These are phyloP conservation scores for Coprinopsis strossmayeri DNA, from an alignment of 768 basidiomycete species.

Conservation along the genomic window DNA sequence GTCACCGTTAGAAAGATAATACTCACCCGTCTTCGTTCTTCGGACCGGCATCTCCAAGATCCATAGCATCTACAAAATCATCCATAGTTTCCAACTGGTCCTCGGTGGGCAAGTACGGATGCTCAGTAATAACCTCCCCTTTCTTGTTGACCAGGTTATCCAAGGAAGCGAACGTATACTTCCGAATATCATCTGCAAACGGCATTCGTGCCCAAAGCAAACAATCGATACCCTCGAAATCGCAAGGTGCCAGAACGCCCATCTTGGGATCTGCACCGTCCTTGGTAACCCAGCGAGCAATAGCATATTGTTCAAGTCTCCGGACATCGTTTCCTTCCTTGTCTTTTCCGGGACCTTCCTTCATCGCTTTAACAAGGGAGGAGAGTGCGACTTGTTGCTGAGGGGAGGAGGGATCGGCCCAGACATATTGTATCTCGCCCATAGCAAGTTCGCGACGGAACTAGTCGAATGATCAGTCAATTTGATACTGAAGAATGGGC, in stretches of 20 bases:
- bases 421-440: slow-evolving; percentile 83
- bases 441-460: slow-evolving; percentile 78
- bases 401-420: slow-evolving; percentile 61
- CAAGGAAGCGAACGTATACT: slow-evolving; percentile 81
- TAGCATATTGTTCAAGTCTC: slow-evolving; percentile 62
- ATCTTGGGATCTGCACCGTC: slow-evolving; percentile 79
- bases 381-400: slow-evolving; percentile 81
- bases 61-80: slow-evolving; percentile 82
- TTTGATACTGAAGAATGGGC: slow-evolving; percentile 1
- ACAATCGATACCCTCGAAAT: slow-evolving; percentile 66
- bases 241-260: slow-evolving; percentile 64
- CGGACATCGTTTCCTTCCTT: too few relatives aligned
- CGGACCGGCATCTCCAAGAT: slow-evolving; percentile 72
- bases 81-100: slow-evolving; percentile 81
- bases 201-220: slow-evolving; percentile 90
- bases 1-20: background rate
- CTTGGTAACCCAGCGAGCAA: slow-evolving; percentile 74
- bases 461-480: slow-evolving; percentile 28
- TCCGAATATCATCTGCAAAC: slow-evolving; percentile 90
- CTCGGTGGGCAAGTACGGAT: slow-evolving; percentile 78
- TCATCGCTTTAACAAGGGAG: slow-evolving; percentile 82
- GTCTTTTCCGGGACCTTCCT: too few relatives aligned
- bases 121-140: slow-evolving; percentile 65
- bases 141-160: slow-evolving; percentile 66
- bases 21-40: slow-evolving; percentile 70